phyloP scores from a whole-genome alignment of 2,329 filamentous ascomycete species.

The Xylaria sp. region DNA sequence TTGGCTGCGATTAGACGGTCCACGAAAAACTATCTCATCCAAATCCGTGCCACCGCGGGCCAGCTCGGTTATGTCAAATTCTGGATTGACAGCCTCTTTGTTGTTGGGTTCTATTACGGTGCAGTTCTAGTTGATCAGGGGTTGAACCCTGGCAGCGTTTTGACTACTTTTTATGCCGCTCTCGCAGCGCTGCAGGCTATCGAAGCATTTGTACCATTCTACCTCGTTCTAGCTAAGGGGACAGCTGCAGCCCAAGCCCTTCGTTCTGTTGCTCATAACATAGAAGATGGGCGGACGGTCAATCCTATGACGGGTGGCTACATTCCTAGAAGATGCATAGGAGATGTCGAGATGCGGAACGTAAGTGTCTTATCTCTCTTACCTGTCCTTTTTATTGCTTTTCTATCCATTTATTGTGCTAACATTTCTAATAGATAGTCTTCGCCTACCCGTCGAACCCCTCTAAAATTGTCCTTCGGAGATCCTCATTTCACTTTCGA shows the following conservation, averaged over 20 bases:
- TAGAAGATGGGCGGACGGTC: constrained; percentile 41
- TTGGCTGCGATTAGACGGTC: constrained; percentile 64
- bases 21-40: constrained; percentile 70
- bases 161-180: constrained; percentile 88
- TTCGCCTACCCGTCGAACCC: constrained; percentile 84
- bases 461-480: constrained; percentile 65
- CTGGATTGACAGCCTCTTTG: constrained; percentile 81
- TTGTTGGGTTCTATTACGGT: constrained; percentile 91
- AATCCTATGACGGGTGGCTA: constrained; percentile 47
- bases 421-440: constrained; percentile 64
- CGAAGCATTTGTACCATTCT: constrained; percentile 78
- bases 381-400: not conserved
- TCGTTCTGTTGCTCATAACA: constrained; percentile 53
- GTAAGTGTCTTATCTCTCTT: constrained; percentile 57
- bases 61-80: constrained; percentile 80
- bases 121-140: constrained; percentile 72
- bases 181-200: constrained; percentile 80
- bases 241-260: constrained; percentile 76
- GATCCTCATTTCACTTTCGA: constrained; percentile 74
- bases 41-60: constrained; percentile 73
- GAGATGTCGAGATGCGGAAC: constrained; percentile 74
- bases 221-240: constrained; percentile 81
- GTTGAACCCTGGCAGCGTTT: constrained; percentile 70
- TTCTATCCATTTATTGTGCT: constrained; percentile 23
- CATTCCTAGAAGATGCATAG: constrained; percentile 61